Percentiles rank a stretch among this genome's conserved stretches.
phyloP scores from a whole-genome alignment of 2,329 filamentous ascomycete species.

The Akanthomyces uredinophilus region DNA sequence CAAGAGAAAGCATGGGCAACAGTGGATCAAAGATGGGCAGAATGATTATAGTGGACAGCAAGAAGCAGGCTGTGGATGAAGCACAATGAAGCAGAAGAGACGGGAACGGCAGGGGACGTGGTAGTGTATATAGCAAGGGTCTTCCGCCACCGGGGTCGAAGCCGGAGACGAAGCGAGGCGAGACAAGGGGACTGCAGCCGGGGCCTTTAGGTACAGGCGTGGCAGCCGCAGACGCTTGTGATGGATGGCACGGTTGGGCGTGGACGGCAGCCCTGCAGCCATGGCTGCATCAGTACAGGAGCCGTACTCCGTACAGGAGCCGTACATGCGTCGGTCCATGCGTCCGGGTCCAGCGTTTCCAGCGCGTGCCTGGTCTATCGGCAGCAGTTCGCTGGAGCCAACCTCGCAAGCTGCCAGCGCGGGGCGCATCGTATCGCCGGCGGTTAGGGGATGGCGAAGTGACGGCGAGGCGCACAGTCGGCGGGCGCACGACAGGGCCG shows the following conservation, averaged over 20 bases:
- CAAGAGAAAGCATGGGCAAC: slow-evolving; percentile 6
- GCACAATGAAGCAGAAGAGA: not conserved
- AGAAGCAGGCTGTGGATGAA: not conserved
- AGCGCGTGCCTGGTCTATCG: not conserved
- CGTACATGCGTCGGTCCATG: not conserved
- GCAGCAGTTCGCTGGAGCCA: not conserved
- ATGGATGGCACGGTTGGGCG: slow-evolving; percentile 4
- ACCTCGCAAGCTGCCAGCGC: not conserved
- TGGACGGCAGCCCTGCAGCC: slow-evolving; percentile 7
- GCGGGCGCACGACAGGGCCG: not conserved
- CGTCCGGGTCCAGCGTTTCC: not conserved
- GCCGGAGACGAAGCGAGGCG: slow-evolving; percentile 4
- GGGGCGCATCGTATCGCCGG: not conserved
- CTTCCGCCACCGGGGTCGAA: slow-evolving; percentile 7
- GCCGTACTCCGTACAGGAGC: not conserved
- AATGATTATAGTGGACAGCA: not conserved
- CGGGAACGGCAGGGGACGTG: slow-evolving; percentile 4
- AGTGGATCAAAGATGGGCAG: not conserved
- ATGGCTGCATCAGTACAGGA: not conserved
- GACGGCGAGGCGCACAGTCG: not conserved
- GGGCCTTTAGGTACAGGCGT: slow-evolving; percentile 17
- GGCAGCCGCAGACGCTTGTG: slow-evolving; percentile 20
- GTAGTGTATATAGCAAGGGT: slow-evolving; percentile 13
- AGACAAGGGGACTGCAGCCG: not conserved
- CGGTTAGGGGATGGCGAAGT: not conserved